Evolutionary conservation across 345 rosid genomes (phyloP).

Genomic region (Citrus inodora): DNA sequence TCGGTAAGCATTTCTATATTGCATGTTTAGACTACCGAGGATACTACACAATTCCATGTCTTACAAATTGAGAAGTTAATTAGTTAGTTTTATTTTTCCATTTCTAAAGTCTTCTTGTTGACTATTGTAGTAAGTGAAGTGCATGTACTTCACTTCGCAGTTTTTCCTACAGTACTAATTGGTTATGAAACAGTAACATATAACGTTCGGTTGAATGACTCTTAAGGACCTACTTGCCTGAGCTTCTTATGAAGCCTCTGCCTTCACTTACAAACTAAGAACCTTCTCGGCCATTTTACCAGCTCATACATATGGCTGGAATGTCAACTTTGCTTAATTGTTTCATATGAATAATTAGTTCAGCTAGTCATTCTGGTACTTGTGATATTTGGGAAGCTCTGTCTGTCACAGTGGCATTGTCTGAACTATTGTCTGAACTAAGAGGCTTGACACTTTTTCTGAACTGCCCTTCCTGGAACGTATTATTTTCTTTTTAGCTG

Average conservation of each 20-base stretch:
- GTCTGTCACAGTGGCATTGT: conserved; percentile 3
- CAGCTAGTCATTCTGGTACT: neutral
- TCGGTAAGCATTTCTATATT: conserved; percentile 41
- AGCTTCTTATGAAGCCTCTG: neutral
- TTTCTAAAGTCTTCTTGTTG: neutral
- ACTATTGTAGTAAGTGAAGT: too few relatives aligned
- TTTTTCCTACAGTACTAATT: neutral
- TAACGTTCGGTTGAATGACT: neutral
- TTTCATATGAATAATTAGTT: neutral
- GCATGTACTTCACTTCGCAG: neutral
- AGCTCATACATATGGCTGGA: neutral
- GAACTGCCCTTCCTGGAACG: neutral
- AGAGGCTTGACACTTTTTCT: neutral
- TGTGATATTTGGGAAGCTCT: neutral
- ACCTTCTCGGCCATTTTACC: neutral
- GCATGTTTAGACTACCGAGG: neutral
- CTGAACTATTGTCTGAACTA: neutral
- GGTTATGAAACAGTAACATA: neutral
- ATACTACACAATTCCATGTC: neutral
- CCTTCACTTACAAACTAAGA: neutral
- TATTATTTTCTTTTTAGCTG: neutral
- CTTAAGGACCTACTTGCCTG: neutral
- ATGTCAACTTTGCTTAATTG: neutral
- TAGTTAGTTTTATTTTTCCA: neutral
- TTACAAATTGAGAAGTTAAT: neutral